Percentiles rank a stretch among this genome's conserved stretches.
Conservation (phyloP, 2,329 filamentous ascomycete genomes). For the Tolypocladium ophioglossoides region DNA sequence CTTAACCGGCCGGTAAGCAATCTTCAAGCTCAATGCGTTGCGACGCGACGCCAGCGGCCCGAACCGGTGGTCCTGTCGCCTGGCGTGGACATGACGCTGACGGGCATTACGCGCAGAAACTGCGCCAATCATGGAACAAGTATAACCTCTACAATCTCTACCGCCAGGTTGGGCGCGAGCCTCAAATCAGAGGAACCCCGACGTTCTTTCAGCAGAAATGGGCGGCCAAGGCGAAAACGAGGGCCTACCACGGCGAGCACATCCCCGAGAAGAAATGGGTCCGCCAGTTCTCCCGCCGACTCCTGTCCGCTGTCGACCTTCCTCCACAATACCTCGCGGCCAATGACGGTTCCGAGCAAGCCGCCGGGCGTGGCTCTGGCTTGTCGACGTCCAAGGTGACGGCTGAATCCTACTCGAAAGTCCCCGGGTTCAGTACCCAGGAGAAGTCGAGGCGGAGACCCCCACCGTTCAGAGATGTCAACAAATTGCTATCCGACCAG, state of each 20-base stretch:
- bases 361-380: slow-evolving; percentile 75
- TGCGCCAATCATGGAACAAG: slow-evolving; percentile 95
- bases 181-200: slow-evolving; percentile 20
- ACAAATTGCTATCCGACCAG: slow-evolving; percentile 21
- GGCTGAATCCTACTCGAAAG: slow-evolving; percentile 23
- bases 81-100: slow-evolving; percentile 1
- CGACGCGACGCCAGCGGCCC: background rate
- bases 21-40: background rate
- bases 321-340: slow-evolving; percentile 67
- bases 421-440: slow-evolving; percentile 11
- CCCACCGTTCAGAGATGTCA: slow-evolving; percentile 18
- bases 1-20: slow-evolving; percentile 52
- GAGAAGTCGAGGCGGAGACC: slow-evolving; percentile 7
- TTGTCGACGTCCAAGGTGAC: slow-evolving; percentile 23
- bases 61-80: background rate
- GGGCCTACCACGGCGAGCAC: slow-evolving; percentile 90
- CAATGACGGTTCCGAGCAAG: slow-evolving; percentile 73
- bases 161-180: slow-evolving; percentile 20
- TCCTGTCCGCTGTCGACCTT: slow-evolving; percentile 80
- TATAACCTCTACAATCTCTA: slow-evolving; percentile 88
- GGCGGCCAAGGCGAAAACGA: slow-evolving; percentile 71
- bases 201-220: slow-evolving; percentile 99
- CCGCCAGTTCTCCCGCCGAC: slow-evolving; percentile 76
- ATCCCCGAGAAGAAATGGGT: slow-evolving; percentile 89
- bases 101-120: slow-evolving; percentile 48